Evolutionary conservation across 805 yeast species (phyloP), one percentile per base, ranked within the genome.

Genomic region (Kazachstania kunashirensis): DNA sequence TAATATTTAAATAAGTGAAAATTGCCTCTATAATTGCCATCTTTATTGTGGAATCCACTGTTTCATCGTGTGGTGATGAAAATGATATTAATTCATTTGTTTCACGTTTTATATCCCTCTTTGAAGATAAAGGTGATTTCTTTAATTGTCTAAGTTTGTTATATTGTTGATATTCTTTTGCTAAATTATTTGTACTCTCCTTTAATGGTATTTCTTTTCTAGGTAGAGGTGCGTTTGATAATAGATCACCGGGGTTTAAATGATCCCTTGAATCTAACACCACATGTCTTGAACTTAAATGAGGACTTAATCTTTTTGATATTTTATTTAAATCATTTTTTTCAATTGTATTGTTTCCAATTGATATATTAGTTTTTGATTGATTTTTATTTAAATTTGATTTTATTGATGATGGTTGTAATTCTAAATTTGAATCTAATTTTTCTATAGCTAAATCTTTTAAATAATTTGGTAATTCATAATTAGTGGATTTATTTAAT

Each of bases 211-310:
- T 24, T 34, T 47, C 53, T 29, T 47, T 55, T 37, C 79, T 62
- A 2, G 79, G 68, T 6, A 82, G 55, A 1, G 94, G 92, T 1
- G 79, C 95, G 37, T 80, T 82, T 0, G 95, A 81, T 9, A 86
- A 60, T 35, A 86, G 64, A 53, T 85, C 95, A 20, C 95, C 95
- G 0, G 95, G 95, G 49, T 81, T 84, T 13, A 77, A 63, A 4
- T 72, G 60, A 36, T 71, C 69, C 34, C 78, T 62, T 2, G 82
- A 67, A 18, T 70, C 73, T 24, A 80, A 59, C 4, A 60, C 72
- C 27, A 73, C 71, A 44, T 72, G 72, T 39, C 71, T 61, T 2
- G 77, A 69, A 27, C 52, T 44, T 12, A 29, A 8, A n/a, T 29
- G 21, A 11, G 5, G 23, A n/a, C n/a, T n/a, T n/a, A n/a, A n/a